Percentiles rank a stretch among this genome's conserved stretches.
phyloP scores from a whole-genome alignment of 2,329 filamentous ascomycete species.

The Scedosporium aurantiacum region DNA sequence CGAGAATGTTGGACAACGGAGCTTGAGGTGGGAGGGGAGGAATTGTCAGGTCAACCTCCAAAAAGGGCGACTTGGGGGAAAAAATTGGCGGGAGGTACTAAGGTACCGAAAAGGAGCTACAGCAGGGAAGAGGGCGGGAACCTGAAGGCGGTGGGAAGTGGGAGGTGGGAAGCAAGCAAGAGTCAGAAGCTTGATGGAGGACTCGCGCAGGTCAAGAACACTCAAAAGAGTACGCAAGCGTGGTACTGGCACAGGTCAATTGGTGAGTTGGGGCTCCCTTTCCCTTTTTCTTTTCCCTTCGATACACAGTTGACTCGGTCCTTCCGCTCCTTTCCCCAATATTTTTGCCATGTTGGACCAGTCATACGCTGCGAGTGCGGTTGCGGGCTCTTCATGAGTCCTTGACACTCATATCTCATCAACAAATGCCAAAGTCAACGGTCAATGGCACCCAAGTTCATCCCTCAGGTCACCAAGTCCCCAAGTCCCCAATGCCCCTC shows the following conservation, averaged over 20 bases:
- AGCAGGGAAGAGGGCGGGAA: neutral
- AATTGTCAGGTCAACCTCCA: slow-evolving; percentile 1
- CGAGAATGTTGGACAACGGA: neutral
- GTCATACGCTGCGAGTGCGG: neutral
- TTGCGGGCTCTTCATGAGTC: neutral
- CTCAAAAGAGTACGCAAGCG: neutral
- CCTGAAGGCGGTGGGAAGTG: neutral
- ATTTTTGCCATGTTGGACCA: neutral
- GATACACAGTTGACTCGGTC: neutral
- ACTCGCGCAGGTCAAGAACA: neutral
- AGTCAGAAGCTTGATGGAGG: neutral
- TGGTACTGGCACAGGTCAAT: too few relatives aligned
- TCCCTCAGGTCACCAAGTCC: neutral
- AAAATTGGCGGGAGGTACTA: neutral
- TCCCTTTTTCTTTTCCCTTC: neutral
- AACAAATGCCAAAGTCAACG: neutral
- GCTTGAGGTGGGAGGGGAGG: slow-evolving; percentile 3
- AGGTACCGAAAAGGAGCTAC: neutral
- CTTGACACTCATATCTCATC: neutral
- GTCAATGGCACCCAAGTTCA: neutral
- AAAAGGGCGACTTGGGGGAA: neutral
- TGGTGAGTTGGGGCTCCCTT: neutral
- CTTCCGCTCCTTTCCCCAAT: neutral
- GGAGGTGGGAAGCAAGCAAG: neutral
- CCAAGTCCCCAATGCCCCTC: neutral